phyloP scores from a whole-genome alignment of 257 asterid species.

The Thymus mandschuricus region DNA sequence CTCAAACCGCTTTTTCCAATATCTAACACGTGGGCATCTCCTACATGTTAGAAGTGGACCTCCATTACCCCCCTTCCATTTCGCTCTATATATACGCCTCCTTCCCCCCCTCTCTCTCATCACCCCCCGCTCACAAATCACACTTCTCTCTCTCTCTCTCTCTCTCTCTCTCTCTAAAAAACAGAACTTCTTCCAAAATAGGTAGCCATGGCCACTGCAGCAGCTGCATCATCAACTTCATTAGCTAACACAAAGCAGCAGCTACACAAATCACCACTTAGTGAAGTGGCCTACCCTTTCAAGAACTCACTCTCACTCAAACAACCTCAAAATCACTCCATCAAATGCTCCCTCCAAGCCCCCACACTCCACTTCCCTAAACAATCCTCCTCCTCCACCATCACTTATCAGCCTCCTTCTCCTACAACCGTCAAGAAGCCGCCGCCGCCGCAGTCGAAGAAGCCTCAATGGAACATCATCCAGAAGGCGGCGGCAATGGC shows the following conservation, averaged over 20 bases:
- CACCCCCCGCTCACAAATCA: not conserved
- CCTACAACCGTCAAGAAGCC: slow-evolving; percentile 2
- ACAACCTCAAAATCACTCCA: slow-evolving; percentile 23
- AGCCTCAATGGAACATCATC: slow-evolving; percentile 66
- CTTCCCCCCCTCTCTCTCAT: slow-evolving; percentile 28
- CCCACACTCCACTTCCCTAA: slow-evolving; percentile 68
- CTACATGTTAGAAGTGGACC: slow-evolving; percentile 57
- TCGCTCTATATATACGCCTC: slow-evolving; percentile 50
- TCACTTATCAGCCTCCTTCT: slow-evolving; percentile 33
- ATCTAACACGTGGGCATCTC: slow-evolving; percentile 80
- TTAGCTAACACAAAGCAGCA: slow-evolving; percentile 46
- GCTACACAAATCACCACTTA: slow-evolving; percentile 13
- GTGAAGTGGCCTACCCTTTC: not conserved
- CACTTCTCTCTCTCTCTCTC: slow-evolving; percentile 15
- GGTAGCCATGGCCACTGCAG: slow-evolving; percentile 54
- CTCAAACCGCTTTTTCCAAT: slow-evolving; percentile 32
- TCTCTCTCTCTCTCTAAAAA: not conserved
- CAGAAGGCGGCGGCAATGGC: slow-evolving; percentile 87
- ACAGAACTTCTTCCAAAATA: slow-evolving; percentile 27
- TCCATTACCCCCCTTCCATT: slow-evolving; percentile 24
- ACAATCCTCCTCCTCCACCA: slow-evolving; percentile 27
- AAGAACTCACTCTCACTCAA: slow-evolving; percentile 28
- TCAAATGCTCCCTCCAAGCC: slow-evolving; percentile 57
- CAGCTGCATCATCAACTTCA: slow-evolving; percentile 26
- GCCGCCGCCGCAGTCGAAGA: not conserved